phyloP scores from a whole-genome alignment of 2,329 filamentous ascomycete genomes.

The Chaetomium strumarium region DNA sequence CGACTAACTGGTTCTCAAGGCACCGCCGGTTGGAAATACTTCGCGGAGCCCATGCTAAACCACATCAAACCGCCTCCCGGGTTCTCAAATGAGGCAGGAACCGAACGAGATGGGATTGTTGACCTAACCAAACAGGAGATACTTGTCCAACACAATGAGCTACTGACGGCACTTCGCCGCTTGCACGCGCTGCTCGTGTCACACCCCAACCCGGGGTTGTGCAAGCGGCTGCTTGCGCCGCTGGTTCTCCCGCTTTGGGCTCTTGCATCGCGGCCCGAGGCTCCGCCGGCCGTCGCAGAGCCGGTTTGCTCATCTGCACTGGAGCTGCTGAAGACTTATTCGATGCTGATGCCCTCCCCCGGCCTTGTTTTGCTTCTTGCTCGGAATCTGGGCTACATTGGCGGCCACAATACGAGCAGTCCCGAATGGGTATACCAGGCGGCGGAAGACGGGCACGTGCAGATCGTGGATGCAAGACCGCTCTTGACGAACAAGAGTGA shows the following conservation, averaged over 20 bases:
- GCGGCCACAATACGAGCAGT: slow-evolving; percentile 33
- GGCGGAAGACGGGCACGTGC: slow-evolving; percentile 42
- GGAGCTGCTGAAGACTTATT: slow-evolving; percentile 49
- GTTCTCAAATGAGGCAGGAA: slow-evolving; percentile 19
- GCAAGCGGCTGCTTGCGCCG: slow-evolving; percentile 54
- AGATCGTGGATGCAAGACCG: slow-evolving; percentile 38
- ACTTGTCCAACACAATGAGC: slow-evolving; percentile 41
- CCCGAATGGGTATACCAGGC: slow-evolving; percentile 48
- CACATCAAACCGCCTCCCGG: slow-evolving; percentile 20
- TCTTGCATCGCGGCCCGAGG: slow-evolving; percentile 46
- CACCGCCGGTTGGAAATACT: slow-evolving; percentile 23
- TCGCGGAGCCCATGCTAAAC: slow-evolving; percentile 23
- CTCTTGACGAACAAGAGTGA: not conserved
- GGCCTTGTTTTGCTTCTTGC: slow-evolving; percentile 46
- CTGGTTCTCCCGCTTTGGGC: slow-evolving; percentile 59
- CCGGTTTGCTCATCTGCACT: slow-evolving; percentile 40
- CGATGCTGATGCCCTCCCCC: slow-evolving; percentile 49
- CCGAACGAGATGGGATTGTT: slow-evolving; percentile 34
- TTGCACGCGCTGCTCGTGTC: slow-evolving; percentile 53
- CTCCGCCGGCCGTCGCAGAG: slow-evolving; percentile 29
- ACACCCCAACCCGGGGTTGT: slow-evolving; percentile 61
- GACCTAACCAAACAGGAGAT: slow-evolving; percentile 40
- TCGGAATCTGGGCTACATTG: slow-evolving; percentile 50
- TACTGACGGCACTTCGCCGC: slow-evolving; percentile 48
- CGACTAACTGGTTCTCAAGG: slow-evolving; percentile 18